Base-by-base conservation (phyloP, 2,329 filamentous ascomycete genomes). In the Diaporthe caulivora region DNA sequence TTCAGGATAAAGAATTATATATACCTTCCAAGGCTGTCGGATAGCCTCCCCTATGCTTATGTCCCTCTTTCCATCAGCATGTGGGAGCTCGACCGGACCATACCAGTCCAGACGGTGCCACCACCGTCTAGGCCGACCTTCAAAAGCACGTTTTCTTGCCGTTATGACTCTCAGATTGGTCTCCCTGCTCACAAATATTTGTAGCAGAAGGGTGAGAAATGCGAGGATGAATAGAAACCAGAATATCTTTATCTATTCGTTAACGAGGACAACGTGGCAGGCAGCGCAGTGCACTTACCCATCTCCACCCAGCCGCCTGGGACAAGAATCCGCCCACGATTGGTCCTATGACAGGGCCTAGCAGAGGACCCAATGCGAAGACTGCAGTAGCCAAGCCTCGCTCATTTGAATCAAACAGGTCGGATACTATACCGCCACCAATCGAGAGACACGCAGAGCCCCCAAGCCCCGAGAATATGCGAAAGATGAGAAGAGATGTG, bases 301-400 rank as follows among this genome's bases (percentile, higher is more conserved):
- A 97, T 77, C 94, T 86, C 94, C 94, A 97, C 49, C 92, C 92
- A 0, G 86, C 83, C 0, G 88, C 89, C 77, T 95, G 92, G 9
- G 89, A 88, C 1, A 97, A 85, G 80, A 91, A 97, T 21, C 94
- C 95, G 77, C 95, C 95, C 6, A 92, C 88, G 1, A 97, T 87
- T 9, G 93, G 93, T 75, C 92, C 93, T 76, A 94, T 92, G 2
- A 93, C 93, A 64, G 94, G 94, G 0, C 94, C 94, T 53, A 96
- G 88, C 80, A 97, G 97, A 0, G 94, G 94, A 0, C 94, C 94
- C 2, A 94, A 94, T 17, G 90, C 93, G 81, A 97, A 97, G 21
- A 93, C 92, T 3, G 94, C 94, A 94, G 97, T 97, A n/a, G 94
- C 93, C 2, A 96, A 92, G 78, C 94, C 94, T 71, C 94, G 89